These are phyloP conservation scores for Kentomonas sorsogonicus DNA, from an alignment of 208 protist genomes.

Conservation along the genomic window DNA sequence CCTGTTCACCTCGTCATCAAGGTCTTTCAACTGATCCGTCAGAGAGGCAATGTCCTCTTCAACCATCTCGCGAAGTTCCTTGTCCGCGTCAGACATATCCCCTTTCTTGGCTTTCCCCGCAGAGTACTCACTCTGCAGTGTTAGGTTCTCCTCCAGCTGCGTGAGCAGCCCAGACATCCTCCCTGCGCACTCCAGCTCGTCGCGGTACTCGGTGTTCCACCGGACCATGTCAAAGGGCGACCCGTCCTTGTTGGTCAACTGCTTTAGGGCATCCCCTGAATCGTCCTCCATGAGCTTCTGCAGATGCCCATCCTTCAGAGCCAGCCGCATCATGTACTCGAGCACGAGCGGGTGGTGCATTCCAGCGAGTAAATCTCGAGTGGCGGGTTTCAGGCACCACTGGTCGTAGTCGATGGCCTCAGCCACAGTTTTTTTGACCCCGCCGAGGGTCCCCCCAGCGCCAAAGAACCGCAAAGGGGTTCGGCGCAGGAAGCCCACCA, in stretches of 20 bases:
- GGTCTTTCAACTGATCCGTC: conserved; percentile 26
- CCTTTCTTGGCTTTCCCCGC: no score
- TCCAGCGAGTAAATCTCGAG: conserved; percentile 34
- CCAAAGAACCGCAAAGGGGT: conserved; percentile 45
- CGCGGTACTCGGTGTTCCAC: conserved; percentile 76
- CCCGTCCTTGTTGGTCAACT: conserved; percentile 39
- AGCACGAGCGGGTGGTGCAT: conserved; percentile 79
- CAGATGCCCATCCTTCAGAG: conserved; percentile 43
- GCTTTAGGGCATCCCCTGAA: conserved; percentile 13
- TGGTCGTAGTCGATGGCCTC: conserved; percentile 48
- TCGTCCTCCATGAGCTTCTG: conserved; percentile 41
- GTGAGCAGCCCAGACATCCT: conserved; percentile 28
- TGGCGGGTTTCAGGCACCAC: conserved; percentile 49
- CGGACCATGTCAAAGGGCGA: conserved; percentile 53
- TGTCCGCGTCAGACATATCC: conserved; percentile 45
- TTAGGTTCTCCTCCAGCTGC: conserved; percentile 66
- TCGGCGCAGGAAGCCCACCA: conserved; percentile 21
- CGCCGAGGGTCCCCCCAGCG: conserved; percentile 71
- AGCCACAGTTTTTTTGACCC: conserved; percentile 53
- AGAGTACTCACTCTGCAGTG: conserved; percentile 38
- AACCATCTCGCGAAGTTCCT: conserved; percentile 65
- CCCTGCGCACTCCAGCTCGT: conserved; percentile 67
- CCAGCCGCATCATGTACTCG: conserved; percentile 77
- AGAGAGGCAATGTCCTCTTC: conserved; percentile 63
- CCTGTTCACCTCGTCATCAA: conserved; percentile 50